phyloP scores from a whole-genome alignment of 164 flowering plant species.

The Magnolia sinica region DNA sequence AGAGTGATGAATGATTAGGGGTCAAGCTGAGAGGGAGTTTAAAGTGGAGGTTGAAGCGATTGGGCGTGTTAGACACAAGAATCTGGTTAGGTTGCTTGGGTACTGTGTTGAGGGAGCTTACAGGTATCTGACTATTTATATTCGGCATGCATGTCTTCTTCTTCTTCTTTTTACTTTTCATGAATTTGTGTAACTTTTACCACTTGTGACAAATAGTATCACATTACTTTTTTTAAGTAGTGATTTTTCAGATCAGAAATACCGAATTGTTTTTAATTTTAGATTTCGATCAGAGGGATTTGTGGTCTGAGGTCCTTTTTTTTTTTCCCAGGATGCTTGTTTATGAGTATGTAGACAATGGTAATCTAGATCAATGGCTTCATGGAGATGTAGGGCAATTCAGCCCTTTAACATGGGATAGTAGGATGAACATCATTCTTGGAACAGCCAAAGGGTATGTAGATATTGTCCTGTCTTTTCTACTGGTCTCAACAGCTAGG shows the following conservation, averaged over 20 bases:
- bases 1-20: conserved; percentile 37
- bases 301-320: neutral
- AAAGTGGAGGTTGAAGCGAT: conserved; percentile 92
- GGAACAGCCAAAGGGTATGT: conserved; percentile 94
- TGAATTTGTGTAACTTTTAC: neutral
- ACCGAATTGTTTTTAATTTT: neutral
- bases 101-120: conserved; percentile 98
- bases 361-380: conserved; percentile 96
- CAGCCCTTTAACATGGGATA: conserved; percentile 94
- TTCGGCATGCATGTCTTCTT: neutral
- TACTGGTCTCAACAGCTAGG: neutral
- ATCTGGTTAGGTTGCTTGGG: conserved; percentile 90
- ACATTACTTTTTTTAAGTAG: neutral
- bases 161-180: neutral
- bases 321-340: conserved; percentile 79
- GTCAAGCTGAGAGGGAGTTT: conserved; percentile 95
- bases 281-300: neutral
- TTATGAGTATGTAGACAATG: conserved; percentile 89
- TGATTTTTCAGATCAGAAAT: neutral
- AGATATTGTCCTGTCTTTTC: neutral
- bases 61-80: conserved; percentile 98
- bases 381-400: conserved; percentile 90
- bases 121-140: conserved; percentile 43
- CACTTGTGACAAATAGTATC: neutral
- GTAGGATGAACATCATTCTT: conserved; percentile 77